Conservation (phyloP, 768 basidiomycete species). For the Phaffia tasmanica region DNA sequence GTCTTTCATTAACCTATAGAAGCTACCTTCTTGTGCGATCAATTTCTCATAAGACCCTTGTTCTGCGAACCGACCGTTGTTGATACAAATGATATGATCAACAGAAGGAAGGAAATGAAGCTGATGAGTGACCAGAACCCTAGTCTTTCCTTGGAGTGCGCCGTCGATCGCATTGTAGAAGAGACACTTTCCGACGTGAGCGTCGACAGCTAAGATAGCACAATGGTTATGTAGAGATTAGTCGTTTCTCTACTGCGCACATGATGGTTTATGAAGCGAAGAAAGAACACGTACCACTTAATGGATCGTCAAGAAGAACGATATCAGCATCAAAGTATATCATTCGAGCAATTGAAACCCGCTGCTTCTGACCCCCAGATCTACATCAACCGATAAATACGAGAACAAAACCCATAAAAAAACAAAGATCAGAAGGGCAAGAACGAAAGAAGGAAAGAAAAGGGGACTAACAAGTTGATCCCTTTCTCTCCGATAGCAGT, state of each 20-base stretch:
- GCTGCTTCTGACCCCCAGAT: slow-evolving; percentile 55
- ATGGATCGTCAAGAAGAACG: slow-evolving; percentile 76
- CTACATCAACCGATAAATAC: too few relatives aligned
- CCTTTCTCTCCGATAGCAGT: slow-evolving; percentile 56
- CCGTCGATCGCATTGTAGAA: slow-evolving; percentile 72
- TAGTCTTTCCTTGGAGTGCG: slow-evolving; percentile 56
- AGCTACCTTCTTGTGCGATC: slow-evolving; percentile 48
- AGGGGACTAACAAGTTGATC: slow-evolving; percentile 50
- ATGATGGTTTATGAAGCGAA: too few relatives aligned
- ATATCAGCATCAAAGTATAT: slow-evolving; percentile 79
- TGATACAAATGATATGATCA: slow-evolving; percentile 62
- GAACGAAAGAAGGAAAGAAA: not conserved
- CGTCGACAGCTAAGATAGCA: slow-evolving; percentile 70
- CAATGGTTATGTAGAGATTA: not conserved
- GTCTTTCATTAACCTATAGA: slow-evolving; percentile 50
- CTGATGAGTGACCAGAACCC: slow-evolving; percentile 82
- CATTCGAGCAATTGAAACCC: slow-evolving; percentile 72
- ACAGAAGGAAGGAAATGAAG: slow-evolving; percentile 79
- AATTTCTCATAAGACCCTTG: slow-evolving; percentile 67
- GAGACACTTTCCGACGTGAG: slow-evolving; percentile 77
- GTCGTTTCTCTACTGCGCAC: too few relatives aligned
- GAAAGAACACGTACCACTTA: too few relatives aligned
- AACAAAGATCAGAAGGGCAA: too few relatives aligned
- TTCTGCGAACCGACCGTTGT: slow-evolving; percentile 66
- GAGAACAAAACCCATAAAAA: too few relatives aligned